These are phyloP conservation scores for Avena atlantica DNA, from an alignment of 176 grass and related monocot species.

Conservation along the genomic window DNA sequence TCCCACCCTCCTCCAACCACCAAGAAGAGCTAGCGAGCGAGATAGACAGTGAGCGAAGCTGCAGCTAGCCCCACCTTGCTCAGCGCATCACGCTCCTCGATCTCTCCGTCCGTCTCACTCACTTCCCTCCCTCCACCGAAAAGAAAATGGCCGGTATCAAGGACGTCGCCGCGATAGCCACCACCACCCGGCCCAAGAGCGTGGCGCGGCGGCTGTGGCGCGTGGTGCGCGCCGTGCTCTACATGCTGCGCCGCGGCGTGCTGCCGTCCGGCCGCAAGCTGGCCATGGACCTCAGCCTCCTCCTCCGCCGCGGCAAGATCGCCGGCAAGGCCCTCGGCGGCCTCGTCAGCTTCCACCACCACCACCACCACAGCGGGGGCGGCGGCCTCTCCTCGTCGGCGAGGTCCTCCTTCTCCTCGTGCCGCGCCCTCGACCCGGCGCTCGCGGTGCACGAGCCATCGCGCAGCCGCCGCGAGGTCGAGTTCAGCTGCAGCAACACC, in stretches of 20 bases:
- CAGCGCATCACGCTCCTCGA: not conserved
- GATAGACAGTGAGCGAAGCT: not conserved
- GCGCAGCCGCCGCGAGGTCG: constrained; percentile 59
- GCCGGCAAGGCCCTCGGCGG: constrained; percentile 70
- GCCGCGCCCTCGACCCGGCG: constrained; percentile 45
- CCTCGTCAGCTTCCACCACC: constrained; percentile 58
- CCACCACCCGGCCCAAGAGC: not conserved
- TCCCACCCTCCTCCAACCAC: constrained; percentile 13
- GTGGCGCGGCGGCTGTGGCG: constrained; percentile 68
- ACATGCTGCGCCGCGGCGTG: constrained; percentile 64
- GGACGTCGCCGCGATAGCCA: not conserved
- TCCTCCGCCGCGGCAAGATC: constrained; percentile 77
- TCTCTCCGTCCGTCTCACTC: not conserved
- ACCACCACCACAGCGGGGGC: not conserved
- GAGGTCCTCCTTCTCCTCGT: constrained; percentile 39
- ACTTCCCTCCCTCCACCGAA: not conserved
- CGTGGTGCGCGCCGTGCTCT: constrained; percentile 72
- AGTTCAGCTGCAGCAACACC: constrained; percentile 97
- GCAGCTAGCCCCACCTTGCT: not conserved
- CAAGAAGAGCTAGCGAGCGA: not conserved
- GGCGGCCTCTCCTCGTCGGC: not conserved
- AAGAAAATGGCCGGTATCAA: constrained; percentile 29
- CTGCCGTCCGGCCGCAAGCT: constrained; percentile 77
- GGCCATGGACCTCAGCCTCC: constrained; percentile 72
- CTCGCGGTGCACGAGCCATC: constrained; percentile 57